Base-by-base conservation (phyloP, 2,329 filamentous ascomycete species). In the Penicillium sp. region DNA sequence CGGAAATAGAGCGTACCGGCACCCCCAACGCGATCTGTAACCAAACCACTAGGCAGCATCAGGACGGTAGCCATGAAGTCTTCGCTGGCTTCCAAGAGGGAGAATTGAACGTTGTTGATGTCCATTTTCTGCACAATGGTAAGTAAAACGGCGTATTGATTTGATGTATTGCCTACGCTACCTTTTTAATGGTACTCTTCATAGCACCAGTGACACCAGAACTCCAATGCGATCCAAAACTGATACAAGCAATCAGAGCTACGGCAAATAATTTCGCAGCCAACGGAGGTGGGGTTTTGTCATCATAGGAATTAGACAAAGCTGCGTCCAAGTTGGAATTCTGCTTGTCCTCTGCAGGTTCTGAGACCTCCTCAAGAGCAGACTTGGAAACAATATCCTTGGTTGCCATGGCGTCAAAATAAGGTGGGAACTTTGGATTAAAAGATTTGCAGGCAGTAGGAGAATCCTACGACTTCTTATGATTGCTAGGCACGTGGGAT, bases 181-280 rank as follows among this genome's bases (percentile, higher is more conserved):
- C 67, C 74, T 83, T 84, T 56, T 85, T 85, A 24, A 85, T 64
- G 0, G 81, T 84, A 16, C 72, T 81, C 62, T 85, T 85, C 76
- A 85, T 79, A 1, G 82, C 82, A 9, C 79, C 79, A 0, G 81
- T 84, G 1, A 85, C 79, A 1, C 82, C 81, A n/a, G 74, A 74
- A 55, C 81, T 83, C 81, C 82, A 85, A 20, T 79, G 77, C 0
- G 80, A 80, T 0, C 82, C 82, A 58, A 85, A 85, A 1, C 82
- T 81, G 56, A 85, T 82, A 27, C 61, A 69, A 2, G 65, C 66
- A 16, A 69, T 67, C 13, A 69, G 44, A 1, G 81, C 43, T 3
- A 84, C 76, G 0, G 81, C 74, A 8, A 70, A 63, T 13, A 80
- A 47, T 55, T 70, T 74, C 3, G 65, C 65, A 4, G 72, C 14